Percentiles rank a stretch among this genome's conserved stretches.
Evolutionary conservation across 331 rosid genomes (phyloP).

Genomic region (Spiraea crenata): DNA sequence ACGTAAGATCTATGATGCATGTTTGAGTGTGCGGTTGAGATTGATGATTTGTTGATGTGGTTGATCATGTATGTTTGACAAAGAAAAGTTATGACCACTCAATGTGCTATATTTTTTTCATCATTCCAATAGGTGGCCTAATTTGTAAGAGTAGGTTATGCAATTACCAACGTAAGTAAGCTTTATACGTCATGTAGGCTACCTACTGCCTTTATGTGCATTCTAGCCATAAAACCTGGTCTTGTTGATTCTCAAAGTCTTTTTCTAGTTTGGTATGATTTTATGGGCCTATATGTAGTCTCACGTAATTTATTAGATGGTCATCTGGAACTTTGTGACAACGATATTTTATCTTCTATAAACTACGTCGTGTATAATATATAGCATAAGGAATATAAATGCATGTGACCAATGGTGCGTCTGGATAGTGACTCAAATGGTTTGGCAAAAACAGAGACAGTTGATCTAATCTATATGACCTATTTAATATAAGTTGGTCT

Average conservation of each 20-base stretch:
- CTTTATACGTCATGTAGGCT: background rate
- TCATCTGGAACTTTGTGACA: constrained; percentile 18
- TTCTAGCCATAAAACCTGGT: background rate
- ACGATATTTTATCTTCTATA: constrained; percentile 16
- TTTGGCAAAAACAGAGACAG: background rate
- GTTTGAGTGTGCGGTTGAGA: background rate
- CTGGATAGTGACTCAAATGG: constrained; percentile 26
- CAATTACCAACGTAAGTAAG: background rate
- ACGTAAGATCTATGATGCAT: background rate
- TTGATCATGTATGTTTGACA: no score
- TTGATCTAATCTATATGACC: constrained; percentile 3
- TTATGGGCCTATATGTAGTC: background rate
- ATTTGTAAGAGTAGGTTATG: background rate
- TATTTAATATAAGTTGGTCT: constrained; percentile 22
- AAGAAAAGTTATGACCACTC: no score
- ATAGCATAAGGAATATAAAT: background rate
- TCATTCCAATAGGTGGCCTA: background rate
- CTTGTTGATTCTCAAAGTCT: constrained; percentile 7
- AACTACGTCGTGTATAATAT: background rate
- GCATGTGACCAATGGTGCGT: constrained; percentile 27
- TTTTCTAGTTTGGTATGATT: constrained; percentile 14
- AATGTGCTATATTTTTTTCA: background rate
- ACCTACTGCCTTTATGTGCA: background rate
- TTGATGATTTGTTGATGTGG: background rate
- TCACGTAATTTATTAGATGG: background rate